Conservation (phyloP, 495 filamentous ascomycete genomes). For the Astrothelium macrocarpum region DNA sequence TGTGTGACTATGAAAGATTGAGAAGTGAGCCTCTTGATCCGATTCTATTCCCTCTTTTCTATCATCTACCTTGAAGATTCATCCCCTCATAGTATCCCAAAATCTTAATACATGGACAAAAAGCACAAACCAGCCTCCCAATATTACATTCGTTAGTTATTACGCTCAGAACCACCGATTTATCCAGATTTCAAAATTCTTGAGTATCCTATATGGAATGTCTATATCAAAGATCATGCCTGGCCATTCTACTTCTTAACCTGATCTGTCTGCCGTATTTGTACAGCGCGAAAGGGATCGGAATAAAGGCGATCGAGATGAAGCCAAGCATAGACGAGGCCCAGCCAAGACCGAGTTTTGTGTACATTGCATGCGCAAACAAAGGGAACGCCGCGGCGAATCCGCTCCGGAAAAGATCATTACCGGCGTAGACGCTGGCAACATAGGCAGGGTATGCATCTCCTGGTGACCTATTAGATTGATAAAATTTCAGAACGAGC, state of each 20-base stretch:
- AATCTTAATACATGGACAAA: no score
- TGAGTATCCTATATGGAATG: no score
- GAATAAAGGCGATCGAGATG: constrained; percentile 11
- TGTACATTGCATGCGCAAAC: constrained; percentile 26
- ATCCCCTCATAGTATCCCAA: no score
- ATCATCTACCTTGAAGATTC: no score
- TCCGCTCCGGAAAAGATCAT: constrained; percentile 35
- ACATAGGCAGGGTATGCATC: constrained; percentile 33
- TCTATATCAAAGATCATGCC: constrained; percentile 7
- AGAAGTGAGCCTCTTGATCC: background rate
- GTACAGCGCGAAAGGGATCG: constrained; percentile 17
- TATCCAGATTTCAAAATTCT: no score
- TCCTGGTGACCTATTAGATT: background rate
- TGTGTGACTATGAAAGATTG: background rate
- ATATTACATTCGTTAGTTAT: no score
- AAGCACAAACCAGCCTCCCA: no score
- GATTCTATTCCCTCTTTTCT: background rate
- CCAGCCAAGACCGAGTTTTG: constrained; percentile 9
- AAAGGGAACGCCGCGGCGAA: constrained; percentile 42
- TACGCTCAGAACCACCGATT: no score
- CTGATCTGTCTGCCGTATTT: constrained; percentile 9
- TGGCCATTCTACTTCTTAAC: constrained; percentile 8
- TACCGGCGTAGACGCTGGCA: constrained; percentile 41
- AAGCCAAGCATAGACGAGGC: constrained; percentile 1
- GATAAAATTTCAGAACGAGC: background rate